Base-by-base conservation (phyloP, 2,329 filamentous ascomycete genomes). In the Phoma sp. region DNA sequence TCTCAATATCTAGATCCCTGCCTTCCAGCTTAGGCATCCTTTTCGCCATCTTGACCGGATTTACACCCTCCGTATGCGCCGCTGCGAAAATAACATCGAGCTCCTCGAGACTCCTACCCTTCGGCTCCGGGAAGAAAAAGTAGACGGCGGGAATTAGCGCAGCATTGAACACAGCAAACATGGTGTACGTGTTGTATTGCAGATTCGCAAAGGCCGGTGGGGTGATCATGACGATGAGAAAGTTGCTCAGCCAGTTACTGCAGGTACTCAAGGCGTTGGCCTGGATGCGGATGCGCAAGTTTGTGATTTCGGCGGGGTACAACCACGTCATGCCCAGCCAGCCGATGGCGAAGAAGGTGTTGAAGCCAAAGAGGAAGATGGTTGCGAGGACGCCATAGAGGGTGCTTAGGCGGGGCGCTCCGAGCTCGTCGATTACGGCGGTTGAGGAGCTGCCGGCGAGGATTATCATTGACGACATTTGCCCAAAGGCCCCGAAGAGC, bases 341-440 rank as follows among this genome's bases (percentile, higher is more conserved):
- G 61, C 91, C 96, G 60, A 85, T 86, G 55, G 91, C 92, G 74
- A 96, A 96, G 82, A 89, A 95, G 81, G 90, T 91, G 82, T 96
- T 93, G 83, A 92, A 95, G 78, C 96, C 89, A 78, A 88, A 89
- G 72, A 96, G 92, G 79, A 96, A 93, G 56, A 96, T 91, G 81
- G 92, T 68, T 56, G 67, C 39, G 0, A 38, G n/a, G 62, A 63
- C 25, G 17, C 61, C 57, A 33, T 36, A 5, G 7, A 17, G n/a
- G 3, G 36, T 29, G 2, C 30, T 39, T 2, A 43, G 34, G 14
- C 29, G 32, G 10, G 14, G 29, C 9, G 26, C 40, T 9, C 36
- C 77, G 25, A 69, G 47, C 12, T 61, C 56, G 11, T 60, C 53
- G 47, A 59, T 62, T 6, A 47, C 55, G 14, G 66, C 65, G 9